phyloP scores from a whole-genome alignment of 1,139 yeast genomes.

The Zygoascus hellenicus region DNA sequence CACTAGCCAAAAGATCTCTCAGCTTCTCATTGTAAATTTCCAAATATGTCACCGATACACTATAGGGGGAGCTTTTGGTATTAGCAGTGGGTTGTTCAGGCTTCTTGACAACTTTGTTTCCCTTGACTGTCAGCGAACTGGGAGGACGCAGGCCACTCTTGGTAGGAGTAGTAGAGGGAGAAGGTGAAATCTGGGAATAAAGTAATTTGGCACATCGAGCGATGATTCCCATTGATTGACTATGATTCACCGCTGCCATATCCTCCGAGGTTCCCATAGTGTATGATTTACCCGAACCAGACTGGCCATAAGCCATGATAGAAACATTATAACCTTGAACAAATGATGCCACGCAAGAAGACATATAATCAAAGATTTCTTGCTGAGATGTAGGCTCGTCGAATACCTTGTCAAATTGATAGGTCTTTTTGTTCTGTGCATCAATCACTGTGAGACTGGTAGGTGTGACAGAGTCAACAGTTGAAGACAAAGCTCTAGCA shows the following conservation, averaged over 20 bases:
- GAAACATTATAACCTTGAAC: slow-evolving; percentile 30
- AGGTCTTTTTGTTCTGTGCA: slow-evolving; percentile 15
- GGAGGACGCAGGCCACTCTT: not conserved
- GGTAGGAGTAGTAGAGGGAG: slow-evolving; percentile 7
- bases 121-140: not conserved
- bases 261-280: slow-evolving; percentile 30
- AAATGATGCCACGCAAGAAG: slow-evolving; percentile 17
- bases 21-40: slow-evolving; percentile 71
- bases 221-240: slow-evolving; percentile 20
- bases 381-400: slow-evolving; percentile 21
- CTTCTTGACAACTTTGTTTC: not conserved
- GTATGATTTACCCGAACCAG: slow-evolving; percentile 33
- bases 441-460: slow-evolving; percentile 7
- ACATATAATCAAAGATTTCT: slow-evolving; percentile 22
- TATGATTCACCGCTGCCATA: slow-evolving; percentile 10
- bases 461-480: slow-evolving; percentile 6
- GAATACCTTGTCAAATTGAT: slow-evolving; percentile 23
- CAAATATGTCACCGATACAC: slow-evolving; percentile 33
- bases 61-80: slow-evolving; percentile 15
- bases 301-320: slow-evolving; percentile 33
- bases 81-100: not conserved
- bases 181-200: slow-evolving; percentile 12
- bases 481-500: not conserved
- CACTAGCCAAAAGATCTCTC: slow-evolving; percentile 42
- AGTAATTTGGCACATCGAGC: slow-evolving; percentile 20